A percentile compares a stretch with the other conserved stretches of the same genome.
These are phyloP conservation scores for Clavariopsis aquatica DNA, from an alignment of 495 filamentous ascomycete species.

Conservation along the genomic window DNA sequence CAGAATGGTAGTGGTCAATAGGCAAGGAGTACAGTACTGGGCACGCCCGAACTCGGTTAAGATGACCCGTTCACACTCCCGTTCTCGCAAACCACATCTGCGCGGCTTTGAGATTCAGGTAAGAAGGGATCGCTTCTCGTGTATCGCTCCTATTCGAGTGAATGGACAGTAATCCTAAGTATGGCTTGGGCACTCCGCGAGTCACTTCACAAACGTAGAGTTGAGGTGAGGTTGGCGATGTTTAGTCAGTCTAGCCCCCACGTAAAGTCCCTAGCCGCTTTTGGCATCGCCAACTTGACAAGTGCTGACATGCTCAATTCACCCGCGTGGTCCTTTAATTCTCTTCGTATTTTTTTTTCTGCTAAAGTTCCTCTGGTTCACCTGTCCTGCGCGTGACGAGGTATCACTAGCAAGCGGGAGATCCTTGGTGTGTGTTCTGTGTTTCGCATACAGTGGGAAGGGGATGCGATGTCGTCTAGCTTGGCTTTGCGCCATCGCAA, in stretches of 20 bases:
- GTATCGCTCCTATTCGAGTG: background rate
- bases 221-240: background rate
- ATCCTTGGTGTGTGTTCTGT: background rate
- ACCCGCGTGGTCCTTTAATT: background rate
- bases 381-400: background rate
- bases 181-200: background rate
- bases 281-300: background rate
- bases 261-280: background rate
- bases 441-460: background rate
- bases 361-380: background rate
- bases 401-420: background rate
- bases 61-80: too few relatives aligned
- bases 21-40: too few relatives aligned
- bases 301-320: background rate
- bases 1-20: too few relatives aligned
- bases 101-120: too few relatives aligned
- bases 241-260: background rate
- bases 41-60: too few relatives aligned
- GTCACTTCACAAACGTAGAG: background rate
- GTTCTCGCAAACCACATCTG: too few relatives aligned
- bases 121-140: background rate
- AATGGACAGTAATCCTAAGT: background rate
- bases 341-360: background rate
- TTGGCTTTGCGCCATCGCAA: conserved; percentile 7
- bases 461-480: conserved; percentile 4